A percentile compares a stretch with the other conserved stretches of the same genome.
Evolutionary conservation across 1,139 yeast species (phyloP).

Genomic region (Komagataea norvegica): DNA sequence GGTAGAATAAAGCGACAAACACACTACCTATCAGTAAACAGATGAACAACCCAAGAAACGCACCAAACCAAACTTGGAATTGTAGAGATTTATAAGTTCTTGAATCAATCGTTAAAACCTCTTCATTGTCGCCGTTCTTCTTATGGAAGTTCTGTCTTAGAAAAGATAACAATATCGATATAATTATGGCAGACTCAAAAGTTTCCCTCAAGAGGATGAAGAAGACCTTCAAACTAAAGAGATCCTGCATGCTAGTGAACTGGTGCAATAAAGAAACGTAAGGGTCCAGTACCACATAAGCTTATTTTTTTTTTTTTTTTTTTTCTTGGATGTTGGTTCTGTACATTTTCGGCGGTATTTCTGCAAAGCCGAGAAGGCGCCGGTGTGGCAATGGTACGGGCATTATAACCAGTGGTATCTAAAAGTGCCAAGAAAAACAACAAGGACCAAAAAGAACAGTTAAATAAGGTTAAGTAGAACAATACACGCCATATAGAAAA

Average conservation of each 20-base stretch:
- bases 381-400: not conserved
- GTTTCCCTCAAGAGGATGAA: slow-evolving; percentile 81
- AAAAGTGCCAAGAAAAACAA: no score
- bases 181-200: slow-evolving; percentile 77
- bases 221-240: slow-evolving; percentile 40
- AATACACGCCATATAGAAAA: no score
- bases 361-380: not conserved
- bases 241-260: slow-evolving; percentile 7
- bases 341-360: not conserved
- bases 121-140: slow-evolving; percentile 6
- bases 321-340: not conserved
- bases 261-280: not conserved
- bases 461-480: no score
- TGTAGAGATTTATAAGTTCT: slow-evolving; percentile 49
- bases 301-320: not conserved
- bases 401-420: not conserved
- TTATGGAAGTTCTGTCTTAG: slow-evolving; percentile 63
- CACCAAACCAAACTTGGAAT: slow-evolving; percentile 74
- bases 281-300: not conserved
- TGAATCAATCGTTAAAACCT: slow-evolving; percentile 33
- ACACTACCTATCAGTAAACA: slow-evolving; percentile 74
- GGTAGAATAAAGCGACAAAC: slow-evolving; percentile 74
- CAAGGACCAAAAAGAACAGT: no score
- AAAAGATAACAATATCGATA: slow-evolving; percentile 79
- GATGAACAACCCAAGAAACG: slow-evolving; percentile 55